phyloP scores from a whole-genome alignment of 2,329 filamentous ascomycete species.

The Xylaria polymorpha region DNA sequence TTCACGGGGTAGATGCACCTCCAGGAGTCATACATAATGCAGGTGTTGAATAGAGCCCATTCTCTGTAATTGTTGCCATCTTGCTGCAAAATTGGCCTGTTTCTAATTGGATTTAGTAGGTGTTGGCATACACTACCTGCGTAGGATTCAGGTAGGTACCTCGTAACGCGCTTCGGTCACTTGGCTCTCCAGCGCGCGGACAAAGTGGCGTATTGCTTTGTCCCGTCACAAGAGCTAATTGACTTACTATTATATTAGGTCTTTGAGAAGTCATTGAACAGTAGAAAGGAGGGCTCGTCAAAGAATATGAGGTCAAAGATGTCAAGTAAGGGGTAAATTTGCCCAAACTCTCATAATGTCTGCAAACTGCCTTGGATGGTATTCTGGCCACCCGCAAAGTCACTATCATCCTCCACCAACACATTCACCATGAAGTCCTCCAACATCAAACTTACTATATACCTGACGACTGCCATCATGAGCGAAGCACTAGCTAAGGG shows the following conservation, averaged over 20 bases:
- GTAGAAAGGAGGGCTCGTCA: background rate
- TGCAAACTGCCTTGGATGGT: background rate
- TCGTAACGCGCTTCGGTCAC: background rate
- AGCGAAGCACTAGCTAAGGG: conserved; percentile 24
- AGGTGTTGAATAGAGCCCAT: background rate
- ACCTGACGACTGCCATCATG: conserved; percentile 33
- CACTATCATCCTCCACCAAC: conserved; percentile 5
- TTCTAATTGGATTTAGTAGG: background rate
- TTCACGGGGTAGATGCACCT: too few species aligned
- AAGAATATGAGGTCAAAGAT: conserved; percentile 5
- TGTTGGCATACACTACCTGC: background rate
- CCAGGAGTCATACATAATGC: background rate
- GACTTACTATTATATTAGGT: background rate
- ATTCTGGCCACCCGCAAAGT: background rate
- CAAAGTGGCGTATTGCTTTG: background rate
- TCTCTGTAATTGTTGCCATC: background rate
- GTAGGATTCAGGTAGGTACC: background rate
- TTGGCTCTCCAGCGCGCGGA: background rate
- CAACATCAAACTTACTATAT: conserved; percentile 36
- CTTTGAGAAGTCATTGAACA: background rate
- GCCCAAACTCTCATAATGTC: background rate
- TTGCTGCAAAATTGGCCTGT: background rate
- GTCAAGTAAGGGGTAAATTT: background rate
- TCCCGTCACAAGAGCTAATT: background rate
- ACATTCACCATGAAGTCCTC: conserved; percentile 30